These are phyloP conservation scores for Colletotrichum filicis DNA, from an alignment of 2,329 filamentous ascomycete species.

Conservation along the genomic window DNA sequence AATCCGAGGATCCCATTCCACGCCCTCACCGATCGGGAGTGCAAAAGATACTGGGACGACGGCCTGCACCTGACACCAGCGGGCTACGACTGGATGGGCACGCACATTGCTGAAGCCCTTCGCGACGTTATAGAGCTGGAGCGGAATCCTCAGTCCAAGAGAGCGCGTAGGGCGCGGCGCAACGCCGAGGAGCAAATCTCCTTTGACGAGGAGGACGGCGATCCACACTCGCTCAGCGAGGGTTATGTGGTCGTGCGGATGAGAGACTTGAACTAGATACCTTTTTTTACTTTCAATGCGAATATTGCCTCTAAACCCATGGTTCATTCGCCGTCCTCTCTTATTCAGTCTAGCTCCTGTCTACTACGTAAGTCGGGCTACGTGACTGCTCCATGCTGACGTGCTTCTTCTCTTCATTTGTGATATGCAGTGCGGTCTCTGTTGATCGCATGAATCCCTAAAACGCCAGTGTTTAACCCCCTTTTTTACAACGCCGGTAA, in stretches of 20 bases:
- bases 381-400: neutral
- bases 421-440: constrained; percentile 30
- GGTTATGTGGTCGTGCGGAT: constrained; percentile 66
- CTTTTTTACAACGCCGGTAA: constrained; percentile 21
- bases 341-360: constrained; percentile 4
- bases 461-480: constrained; percentile 26
- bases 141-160: constrained; percentile 33
- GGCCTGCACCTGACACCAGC: constrained; percentile 66
- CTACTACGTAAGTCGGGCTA: neutral
- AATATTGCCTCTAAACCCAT: neutral
- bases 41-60: constrained; percentile 68
- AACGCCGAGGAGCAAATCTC: constrained; percentile 50
- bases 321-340: neutral
- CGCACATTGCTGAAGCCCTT: constrained; percentile 64
- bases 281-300: constrained; percentile 22
- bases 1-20: constrained; percentile 64
- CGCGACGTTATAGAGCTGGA: constrained; percentile 50
- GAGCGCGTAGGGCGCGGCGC: constrained; percentile 41
- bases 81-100: constrained; percentile 73
- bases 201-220: constrained; percentile 63
- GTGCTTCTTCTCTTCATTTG: neutral
- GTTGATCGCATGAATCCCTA: constrained; percentile 18
- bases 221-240: constrained; percentile 56
- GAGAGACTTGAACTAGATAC: constrained; percentile 60
- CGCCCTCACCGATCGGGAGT: constrained; percentile 56